A percentile compares a stretch with the other conserved stretches of the same genome.
phyloP scores from a whole-genome alignment of 2,329 filamentous ascomycete species.

The Sporothrix mexicana region DNA sequence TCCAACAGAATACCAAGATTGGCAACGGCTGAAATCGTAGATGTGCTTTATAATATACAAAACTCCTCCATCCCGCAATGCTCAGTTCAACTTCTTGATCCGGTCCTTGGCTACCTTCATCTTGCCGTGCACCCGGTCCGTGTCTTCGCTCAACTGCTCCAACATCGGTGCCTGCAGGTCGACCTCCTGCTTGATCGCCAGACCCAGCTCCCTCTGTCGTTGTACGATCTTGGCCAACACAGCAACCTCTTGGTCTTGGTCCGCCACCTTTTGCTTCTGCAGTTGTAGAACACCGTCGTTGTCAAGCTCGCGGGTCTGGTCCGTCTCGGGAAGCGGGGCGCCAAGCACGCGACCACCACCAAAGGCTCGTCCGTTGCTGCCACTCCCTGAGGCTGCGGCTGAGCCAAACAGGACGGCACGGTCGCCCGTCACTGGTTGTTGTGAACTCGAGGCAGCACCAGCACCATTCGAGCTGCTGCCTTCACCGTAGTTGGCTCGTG shows the following conservation, averaged over 20 bases:
- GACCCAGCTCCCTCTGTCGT: slow-evolving; percentile 77
- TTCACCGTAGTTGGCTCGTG: slow-evolving; percentile 54
- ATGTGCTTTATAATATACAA: slow-evolving; percentile 11
- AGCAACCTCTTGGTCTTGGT: slow-evolving; percentile 76
- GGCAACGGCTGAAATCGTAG: background rate
- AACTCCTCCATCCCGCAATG: background rate
- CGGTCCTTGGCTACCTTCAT: slow-evolving; percentile 75
- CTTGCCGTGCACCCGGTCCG: slow-evolving; percentile 70
- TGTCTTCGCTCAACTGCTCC: slow-evolving; percentile 68
- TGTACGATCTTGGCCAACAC: slow-evolving; percentile 71
- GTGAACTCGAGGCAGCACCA: slow-evolving; percentile 40
- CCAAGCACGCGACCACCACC: slow-evolving; percentile 71
- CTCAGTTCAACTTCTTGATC: slow-evolving; percentile 63
- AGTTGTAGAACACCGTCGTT: slow-evolving; percentile 76
- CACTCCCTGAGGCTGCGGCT: slow-evolving; percentile 34
- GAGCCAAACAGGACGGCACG: slow-evolving; percentile 57
- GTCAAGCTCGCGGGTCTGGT: slow-evolving; percentile 76
- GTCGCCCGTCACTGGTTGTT: slow-evolving; percentile 51
- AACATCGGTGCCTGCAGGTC: slow-evolving; percentile 74
- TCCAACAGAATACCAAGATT: background rate
- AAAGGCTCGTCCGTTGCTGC: slow-evolving; percentile 42
- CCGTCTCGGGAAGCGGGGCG: slow-evolving; percentile 74
- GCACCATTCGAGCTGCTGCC: slow-evolving; percentile 51
- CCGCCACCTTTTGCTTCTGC: slow-evolving; percentile 73
- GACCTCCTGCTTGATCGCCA: slow-evolving; percentile 76